A percentile compares a stretch with the other conserved stretches of the same genome.
phyloP scores from a whole-genome alignment of 768 basidiomycete species.

The Paxillus involutus region DNA sequence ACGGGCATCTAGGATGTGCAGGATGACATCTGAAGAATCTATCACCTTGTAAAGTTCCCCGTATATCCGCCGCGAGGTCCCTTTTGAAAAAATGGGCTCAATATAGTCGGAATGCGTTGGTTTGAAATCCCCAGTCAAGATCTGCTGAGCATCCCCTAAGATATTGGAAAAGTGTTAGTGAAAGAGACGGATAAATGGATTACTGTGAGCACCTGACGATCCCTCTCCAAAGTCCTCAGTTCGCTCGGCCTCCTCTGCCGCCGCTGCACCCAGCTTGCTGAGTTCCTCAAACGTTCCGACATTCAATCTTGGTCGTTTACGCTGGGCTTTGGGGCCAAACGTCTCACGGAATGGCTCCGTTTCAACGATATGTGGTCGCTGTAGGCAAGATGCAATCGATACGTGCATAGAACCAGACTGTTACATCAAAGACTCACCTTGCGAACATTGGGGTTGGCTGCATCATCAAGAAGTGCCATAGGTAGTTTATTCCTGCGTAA shows the following conservation, averaged over 20 bases:
- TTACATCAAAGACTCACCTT: slow-evolving; percentile 51
- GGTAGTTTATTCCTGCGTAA: slow-evolving; percentile 93
- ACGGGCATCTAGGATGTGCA: slow-evolving; percentile 93
- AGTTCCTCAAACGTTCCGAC: slow-evolving; percentile 94
- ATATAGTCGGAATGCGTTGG: slow-evolving; percentile 73
- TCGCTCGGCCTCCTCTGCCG: slow-evolving; percentile 52
- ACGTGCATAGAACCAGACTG: neutral
- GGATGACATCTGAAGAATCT: slow-evolving; percentile 95
- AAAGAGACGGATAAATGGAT: neutral
- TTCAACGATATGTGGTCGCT: slow-evolving; percentile 93
- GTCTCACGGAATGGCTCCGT: slow-evolving; percentile 94
- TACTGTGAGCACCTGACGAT: slow-evolving; percentile 41
- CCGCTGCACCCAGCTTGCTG: slow-evolving; percentile 58
- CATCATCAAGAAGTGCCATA: slow-evolving; percentile 93
- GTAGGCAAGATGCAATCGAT: slow-evolving; percentile 3
- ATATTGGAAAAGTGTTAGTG: slow-evolving; percentile 1
- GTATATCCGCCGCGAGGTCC: slow-evolving; percentile 93
- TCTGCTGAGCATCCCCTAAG: slow-evolving; percentile 11
- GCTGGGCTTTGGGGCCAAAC: slow-evolving; percentile 93
- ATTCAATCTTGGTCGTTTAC: slow-evolving; percentile 84
- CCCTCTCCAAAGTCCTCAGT: slow-evolving; percentile 38
- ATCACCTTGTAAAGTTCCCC: slow-evolving; percentile 99
- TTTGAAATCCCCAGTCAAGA: slow-evolving; percentile 39
- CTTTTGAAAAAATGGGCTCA: slow-evolving; percentile 93
- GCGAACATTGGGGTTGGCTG: slow-evolving; percentile 72